Evolutionary conservation across 1,284 basidiomycete genomes (phyloP).

Genomic region (Grifola frondosa): DNA sequence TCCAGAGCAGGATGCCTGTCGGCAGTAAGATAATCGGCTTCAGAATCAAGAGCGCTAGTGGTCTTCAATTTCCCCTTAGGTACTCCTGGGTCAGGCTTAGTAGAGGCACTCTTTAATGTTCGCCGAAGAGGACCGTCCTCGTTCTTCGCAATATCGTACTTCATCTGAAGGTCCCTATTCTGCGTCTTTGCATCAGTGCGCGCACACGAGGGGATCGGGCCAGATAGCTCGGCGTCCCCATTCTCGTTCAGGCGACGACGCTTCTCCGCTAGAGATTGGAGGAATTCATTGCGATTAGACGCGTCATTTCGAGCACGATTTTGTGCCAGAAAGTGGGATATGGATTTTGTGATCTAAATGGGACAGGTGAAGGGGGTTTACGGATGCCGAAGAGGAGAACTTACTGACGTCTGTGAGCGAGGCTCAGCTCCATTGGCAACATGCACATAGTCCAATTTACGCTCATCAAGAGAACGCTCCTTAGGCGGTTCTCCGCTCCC

Average conservation of each 20-base stretch:
- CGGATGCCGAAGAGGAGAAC: conserved; percentile 20
- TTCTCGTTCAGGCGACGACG: conserved; percentile 39
- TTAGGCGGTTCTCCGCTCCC: conserved; percentile 18
- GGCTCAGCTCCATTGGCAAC: conserved; percentile 43
- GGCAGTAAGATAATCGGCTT: conserved; percentile 34
- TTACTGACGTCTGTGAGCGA: conserved; percentile 56
- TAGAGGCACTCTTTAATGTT: conserved; percentile 43
- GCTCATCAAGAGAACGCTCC: conserved; percentile 50
- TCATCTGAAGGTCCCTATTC: conserved; percentile 74
- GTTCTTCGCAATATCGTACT: conserved; percentile 79
- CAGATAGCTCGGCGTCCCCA: conserved; percentile 24
- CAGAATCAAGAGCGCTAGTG: conserved; percentile 20
- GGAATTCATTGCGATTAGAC: conserved; percentile 74
- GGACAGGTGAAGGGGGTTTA: not conserved
- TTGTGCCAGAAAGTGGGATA: conserved; percentile 66
- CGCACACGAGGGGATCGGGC: conserved; percentile 53
- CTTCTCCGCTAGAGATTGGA: conserved; percentile 57
- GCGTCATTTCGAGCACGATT: conserved; percentile 69
- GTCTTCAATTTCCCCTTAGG: conserved; percentile 23
- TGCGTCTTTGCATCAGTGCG: conserved; percentile 68
- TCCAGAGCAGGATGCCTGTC: conserved; percentile 57
- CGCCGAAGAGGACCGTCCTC: conserved; percentile 70
- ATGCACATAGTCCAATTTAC: conserved; percentile 63
- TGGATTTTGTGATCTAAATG: conserved; percentile 63
- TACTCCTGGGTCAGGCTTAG: not conserved